phyloP scores from a whole-genome alignment of 352 stramenopile genomes.

The Thalassiosira mediterranea region DNA sequence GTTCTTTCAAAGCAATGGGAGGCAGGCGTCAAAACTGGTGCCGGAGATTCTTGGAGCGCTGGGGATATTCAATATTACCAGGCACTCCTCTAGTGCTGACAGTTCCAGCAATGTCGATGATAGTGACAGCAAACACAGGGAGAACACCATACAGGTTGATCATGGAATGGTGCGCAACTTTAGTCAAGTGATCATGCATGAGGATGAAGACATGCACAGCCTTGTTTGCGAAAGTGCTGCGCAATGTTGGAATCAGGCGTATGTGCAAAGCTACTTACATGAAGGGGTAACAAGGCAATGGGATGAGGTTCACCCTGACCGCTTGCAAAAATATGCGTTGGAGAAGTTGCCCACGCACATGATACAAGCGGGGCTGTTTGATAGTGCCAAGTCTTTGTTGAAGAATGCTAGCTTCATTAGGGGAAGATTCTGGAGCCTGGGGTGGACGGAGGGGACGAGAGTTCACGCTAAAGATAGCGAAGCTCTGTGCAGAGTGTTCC shows the following conservation, averaged over 20 bases:
- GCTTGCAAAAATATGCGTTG: constrained; percentile 64
- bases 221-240: constrained; percentile 49
- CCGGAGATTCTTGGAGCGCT: constrained; percentile 69
- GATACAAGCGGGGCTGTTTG: constrained; percentile 68
- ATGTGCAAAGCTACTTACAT: constrained; percentile 57
- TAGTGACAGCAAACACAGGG: constrained; percentile 20
- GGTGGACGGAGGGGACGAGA: constrained; percentile 60
- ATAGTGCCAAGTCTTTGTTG: constrained; percentile 56
- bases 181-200: constrained; percentile 51
- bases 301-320: constrained; percentile 60
- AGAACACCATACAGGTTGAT: constrained; percentile 70
- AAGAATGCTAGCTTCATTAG: constrained; percentile 67
- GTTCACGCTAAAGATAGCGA: constrained; percentile 69
- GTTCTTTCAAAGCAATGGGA: constrained; percentile 69
- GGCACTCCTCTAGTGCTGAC: constrained; percentile 31
- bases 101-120: constrained; percentile 44
- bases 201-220: constrained; percentile 50
- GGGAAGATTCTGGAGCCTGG: constrained; percentile 62
- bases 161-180: constrained; percentile 64
- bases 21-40: constrained; percentile 64
- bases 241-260: constrained; percentile 53
- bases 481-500: constrained; percentile 37
- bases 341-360: constrained; percentile 74
- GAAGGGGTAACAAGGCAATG: constrained; percentile 39
- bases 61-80: constrained; percentile 71